Evolutionary conservation across 164 flowering plant genomes (phyloP), one percentile per base, ranked within the genome.

Genomic region (Vitis cinerea): DNA sequence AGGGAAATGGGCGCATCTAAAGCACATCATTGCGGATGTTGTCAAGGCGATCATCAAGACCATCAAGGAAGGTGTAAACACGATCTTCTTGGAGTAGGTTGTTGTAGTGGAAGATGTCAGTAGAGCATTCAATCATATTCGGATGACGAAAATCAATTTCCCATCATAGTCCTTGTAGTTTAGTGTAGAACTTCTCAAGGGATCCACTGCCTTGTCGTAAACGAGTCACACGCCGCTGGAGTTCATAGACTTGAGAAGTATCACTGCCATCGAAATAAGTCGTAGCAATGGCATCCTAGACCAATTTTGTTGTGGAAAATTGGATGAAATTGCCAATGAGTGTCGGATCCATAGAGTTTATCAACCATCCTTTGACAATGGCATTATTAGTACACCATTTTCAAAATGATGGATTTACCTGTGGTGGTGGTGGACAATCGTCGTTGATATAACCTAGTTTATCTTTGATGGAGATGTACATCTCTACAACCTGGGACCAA

Each of bases 401-500:
- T 44, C 44, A 7, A 59, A 68, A 68, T 57, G 71, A 3, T 17
- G 64, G 27, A 16, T 23, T 2, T 23, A 0, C 27, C 27, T 23
- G 27, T 58, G 64, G 71, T 50, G 15, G 17, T 16, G 57, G 67
- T 9, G 54, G 59, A 65, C 4, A 37, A 6, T 54, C 51, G 10
- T 50, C 60, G 9, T 65, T 52, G 10, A 64, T 64, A 37, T 37
- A 37, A 3, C 44, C 44, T 0, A 37, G 2, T 6, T 37, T 37
- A 6, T 37, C 44, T 37, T 37, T 37, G 44, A 0, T 0, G 0
- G 7, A 37, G 44, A 37, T 37, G 44, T 37, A 37, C 65, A 63
- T 63, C 65, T 63, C 15, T 9, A 63, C 27, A 48, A 63, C 53
- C 14, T 64, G 19, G 56, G 71, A 56, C 62, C 71, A 60, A 59